phyloP scores from a whole-genome alignment of 2,329 filamentous ascomycete species.

The Aspergillus brunneoviolaceus region DNA sequence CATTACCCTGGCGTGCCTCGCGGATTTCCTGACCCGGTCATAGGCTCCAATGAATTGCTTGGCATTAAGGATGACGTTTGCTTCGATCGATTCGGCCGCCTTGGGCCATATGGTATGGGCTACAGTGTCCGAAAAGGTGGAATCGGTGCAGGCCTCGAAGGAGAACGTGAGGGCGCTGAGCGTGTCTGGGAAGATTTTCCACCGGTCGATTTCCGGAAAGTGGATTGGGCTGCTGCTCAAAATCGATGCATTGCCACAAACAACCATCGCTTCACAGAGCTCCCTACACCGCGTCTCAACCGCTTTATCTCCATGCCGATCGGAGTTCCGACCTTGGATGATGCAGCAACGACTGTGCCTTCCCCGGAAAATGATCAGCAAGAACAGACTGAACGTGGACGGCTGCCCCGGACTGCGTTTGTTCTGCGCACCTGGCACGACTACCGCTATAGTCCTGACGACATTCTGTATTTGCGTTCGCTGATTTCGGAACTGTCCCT shows the following conservation, averaged over 20 bases:
- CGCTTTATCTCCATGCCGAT: constrained; percentile 37
- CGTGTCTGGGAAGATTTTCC: constrained; percentile 70
- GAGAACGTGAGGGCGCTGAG: constrained; percentile 77
- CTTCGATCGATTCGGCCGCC: constrained; percentile 85
- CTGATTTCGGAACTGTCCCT: constrained; percentile 76
- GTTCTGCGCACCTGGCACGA: constrained; percentile 78
- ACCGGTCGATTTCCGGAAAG: constrained; percentile 72
- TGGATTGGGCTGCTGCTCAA: constrained; percentile 79
- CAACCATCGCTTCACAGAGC: constrained; percentile 61
- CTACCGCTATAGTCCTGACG: constrained; percentile 74
- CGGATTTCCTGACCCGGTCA: constrained; percentile 79
- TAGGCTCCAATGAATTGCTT: constrained; percentile 83
- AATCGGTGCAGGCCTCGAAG: constrained; percentile 79
- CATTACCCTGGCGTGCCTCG: constrained; percentile 75
- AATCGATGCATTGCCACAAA: constrained; percentile 72
- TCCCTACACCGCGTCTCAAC: constrained; percentile 38
- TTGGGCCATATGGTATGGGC: constrained; percentile 86
- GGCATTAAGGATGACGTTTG: constrained; percentile 81
- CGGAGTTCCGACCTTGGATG: constrained; percentile 24
- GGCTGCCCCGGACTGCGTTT: constrained; percentile 64
- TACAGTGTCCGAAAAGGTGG: constrained; percentile 79
- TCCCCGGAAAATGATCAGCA: constrained; percentile 16
- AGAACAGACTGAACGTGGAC: constrained; percentile 21
- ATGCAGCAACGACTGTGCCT: neutral
- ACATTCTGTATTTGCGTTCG: constrained; percentile 77